phyloP scores from a whole-genome alignment of 495 filamentous ascomycete species.

The Rusavskia elegans region DNA sequence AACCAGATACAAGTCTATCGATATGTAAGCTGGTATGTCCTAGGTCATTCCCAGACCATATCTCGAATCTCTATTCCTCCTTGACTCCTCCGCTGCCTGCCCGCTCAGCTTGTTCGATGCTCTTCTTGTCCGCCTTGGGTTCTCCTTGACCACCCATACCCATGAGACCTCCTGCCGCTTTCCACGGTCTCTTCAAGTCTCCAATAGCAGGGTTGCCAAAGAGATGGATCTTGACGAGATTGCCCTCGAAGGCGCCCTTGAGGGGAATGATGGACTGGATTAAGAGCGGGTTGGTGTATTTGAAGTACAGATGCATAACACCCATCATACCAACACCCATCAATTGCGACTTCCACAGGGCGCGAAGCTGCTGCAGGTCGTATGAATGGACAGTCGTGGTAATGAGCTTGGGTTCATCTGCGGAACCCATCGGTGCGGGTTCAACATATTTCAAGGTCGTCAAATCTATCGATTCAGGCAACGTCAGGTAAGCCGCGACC shows the following conservation, averaged over 20 bases:
- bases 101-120: slow-evolving; percentile 74
- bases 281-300: slow-evolving; percentile 97
- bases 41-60: not conserved
- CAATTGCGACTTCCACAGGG: slow-evolving; percentile 67
- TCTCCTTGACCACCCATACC: slow-evolving; percentile 47
- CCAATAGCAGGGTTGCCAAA: slow-evolving; percentile 80
- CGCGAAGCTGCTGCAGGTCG: slow-evolving; percentile 70
- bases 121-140: slow-evolving; percentile 91
- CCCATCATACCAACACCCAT: slow-evolving; percentile 97
- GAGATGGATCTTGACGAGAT: slow-evolving; percentile 87
- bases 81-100: slow-evolving; percentile 74
- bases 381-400: slow-evolving; percentile 93
- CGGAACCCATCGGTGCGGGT: slow-evolving; percentile 77
- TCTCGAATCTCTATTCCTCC: slow-evolving; percentile 59
- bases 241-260: slow-evolving; percentile 87
- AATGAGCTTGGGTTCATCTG: slow-evolving; percentile 84
- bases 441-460: slow-evolving; percentile 98
- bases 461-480: slow-evolving; percentile 44
- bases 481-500: not conserved
- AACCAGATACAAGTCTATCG: not conserved
- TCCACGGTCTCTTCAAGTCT: slow-evolving; percentile 91
- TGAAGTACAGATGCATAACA: slow-evolving; percentile 96
- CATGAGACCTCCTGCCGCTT: slow-evolving; percentile 70
- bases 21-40: not conserved
- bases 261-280: slow-evolving; percentile 98